Conservation (phyloP, 768 basidiomycete species). For the Multifurca ochricompacta region DNA sequence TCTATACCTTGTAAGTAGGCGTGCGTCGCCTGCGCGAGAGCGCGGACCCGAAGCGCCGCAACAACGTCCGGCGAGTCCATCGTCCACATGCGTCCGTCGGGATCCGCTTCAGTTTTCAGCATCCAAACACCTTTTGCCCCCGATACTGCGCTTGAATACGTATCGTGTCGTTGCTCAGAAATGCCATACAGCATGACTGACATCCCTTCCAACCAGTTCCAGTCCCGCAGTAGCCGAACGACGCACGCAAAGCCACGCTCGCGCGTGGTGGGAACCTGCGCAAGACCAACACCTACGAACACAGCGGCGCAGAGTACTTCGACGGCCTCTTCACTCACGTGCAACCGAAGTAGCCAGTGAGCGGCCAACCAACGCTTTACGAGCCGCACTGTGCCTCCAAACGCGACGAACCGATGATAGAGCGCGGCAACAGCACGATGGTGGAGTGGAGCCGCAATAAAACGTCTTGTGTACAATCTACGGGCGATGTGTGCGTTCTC, state of each 20-base stretch:
- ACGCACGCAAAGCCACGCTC: conserved; percentile 73
- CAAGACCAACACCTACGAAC: conserved; percentile 52
- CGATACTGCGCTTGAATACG: conserved; percentile 28
- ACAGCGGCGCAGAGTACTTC: conserved; percentile 79
- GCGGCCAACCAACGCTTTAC: conserved; percentile 89
- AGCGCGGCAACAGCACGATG: conserved; percentile 77
- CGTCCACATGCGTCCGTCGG: conserved; percentile 73
- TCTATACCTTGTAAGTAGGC: conserved; percentile 47
- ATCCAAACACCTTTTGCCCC: conserved; percentile 57
- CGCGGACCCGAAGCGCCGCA: conserved; percentile 63
- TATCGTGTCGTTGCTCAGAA: conserved; percentile 21
- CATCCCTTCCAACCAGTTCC: conserved; percentile 75
- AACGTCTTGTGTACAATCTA: conserved; percentile 58
- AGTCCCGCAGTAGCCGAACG: conserved; percentile 65
- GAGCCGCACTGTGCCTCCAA: conserved; percentile 76
- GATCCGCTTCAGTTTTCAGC: conserved; percentile 71
- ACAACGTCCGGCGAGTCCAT: conserved; percentile 54
- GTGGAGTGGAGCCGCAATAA: conserved; percentile 74
- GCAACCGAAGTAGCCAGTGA: conserved; percentile 76
- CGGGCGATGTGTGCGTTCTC: conserved; percentile 49
- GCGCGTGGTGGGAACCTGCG: conserved; percentile 59
- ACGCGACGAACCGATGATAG: conserved; percentile 72
- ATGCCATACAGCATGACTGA: conserved; percentile 66
- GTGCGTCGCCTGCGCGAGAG: conserved; percentile 71
- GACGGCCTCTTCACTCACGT: conserved; percentile 69